Evolutionary conservation across 306 rosid species (phyloP), one percentile per base, ranked within the genome.

Genomic region (Arachis hypogaea): DNA sequence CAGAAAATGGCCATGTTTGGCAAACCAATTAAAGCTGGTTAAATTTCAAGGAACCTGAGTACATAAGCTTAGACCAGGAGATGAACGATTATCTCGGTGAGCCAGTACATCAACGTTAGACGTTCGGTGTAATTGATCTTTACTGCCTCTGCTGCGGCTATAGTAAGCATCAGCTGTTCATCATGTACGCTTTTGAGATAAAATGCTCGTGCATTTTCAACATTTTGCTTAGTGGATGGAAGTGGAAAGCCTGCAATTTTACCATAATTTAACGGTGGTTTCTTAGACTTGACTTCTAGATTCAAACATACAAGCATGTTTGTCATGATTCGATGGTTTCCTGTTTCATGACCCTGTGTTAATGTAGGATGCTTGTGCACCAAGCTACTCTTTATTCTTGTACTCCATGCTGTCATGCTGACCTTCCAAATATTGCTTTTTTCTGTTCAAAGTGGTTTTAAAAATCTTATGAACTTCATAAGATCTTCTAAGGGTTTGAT

Each of bases 1-100:
- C 73, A 85, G 85, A 91, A 86, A 85, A 89, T 93, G 90, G 86
- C 86, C 68, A 33, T 52, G 67, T 89, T 87, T 72, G 81, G 82
- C 59, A 51, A 73, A 80, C 74, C 85, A 11, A 42, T 68, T 11
- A 77, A 72, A 69, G 69, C 75, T 58, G 85, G 69, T 59, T 85
- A 73, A 52, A 82, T 62, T 59, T 50, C 33, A 10, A 62, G 11
- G 57, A 77, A 50, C 18, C 11, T 6, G 76, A 70, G 47, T 59
- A 63, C n/a, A 36, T 61, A 33, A 58, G n/a, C 60, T 76, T 54
- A 42, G 71, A 73, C 38, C 73, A 80, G 49, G 11, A 64, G 49
- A 28, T 75, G 73, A 42, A 9, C 61, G 40, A 12, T 30, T 67
- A 44, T 33, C 30, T 60, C 14, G 55, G 44, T 6, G 79, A 60